Evolutionary conservation across 2,329 filamentous ascomycete genomes (phyloP).

Genomic region (Xylogone sp.): DNA sequence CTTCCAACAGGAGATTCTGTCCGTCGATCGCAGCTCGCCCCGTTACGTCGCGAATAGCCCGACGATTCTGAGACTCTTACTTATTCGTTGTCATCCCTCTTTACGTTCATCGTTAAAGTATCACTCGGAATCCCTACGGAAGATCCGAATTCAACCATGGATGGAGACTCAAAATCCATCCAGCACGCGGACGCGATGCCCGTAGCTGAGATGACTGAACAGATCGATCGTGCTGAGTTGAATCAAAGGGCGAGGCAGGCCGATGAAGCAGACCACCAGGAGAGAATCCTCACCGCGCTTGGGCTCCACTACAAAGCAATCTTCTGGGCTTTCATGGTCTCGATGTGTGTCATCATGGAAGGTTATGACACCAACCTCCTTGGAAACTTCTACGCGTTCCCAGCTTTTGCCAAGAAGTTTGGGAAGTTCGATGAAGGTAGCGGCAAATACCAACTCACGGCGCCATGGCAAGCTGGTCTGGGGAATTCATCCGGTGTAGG

Average conservation of each 20-base stretch:
- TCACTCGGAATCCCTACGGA: background rate
- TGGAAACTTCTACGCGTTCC: slow-evolving; percentile 18
- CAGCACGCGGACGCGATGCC: background rate
- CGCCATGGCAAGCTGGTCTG: slow-evolving; percentile 17
- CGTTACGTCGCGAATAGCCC: background rate
- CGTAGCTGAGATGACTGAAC: background rate
- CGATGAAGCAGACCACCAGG: background rate
- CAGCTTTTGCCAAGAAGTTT: slow-evolving; percentile 15
- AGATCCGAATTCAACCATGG: background rate
- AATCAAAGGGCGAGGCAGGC: slow-evolving; percentile 1
- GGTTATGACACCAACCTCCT: slow-evolving; percentile 17
- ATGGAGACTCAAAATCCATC: background rate
- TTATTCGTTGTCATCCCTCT: background rate
- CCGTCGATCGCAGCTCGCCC: background rate
- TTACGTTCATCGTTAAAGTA: background rate
- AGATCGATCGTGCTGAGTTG: background rate
- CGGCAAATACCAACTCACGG: slow-evolving; percentile 8
- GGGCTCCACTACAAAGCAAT: slow-evolving; percentile 7
- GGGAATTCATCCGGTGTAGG: slow-evolving; percentile 16
- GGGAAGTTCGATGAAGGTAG: slow-evolving; percentile 10
- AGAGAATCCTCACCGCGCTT: background rate
- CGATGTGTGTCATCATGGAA: slow-evolving; percentile 20
- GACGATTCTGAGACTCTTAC: background rate
- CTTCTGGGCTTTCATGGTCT: slow-evolving; percentile 18
- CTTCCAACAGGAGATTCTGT: background rate